Conservation (phyloP, 2,329 filamentous ascomycete species). For the Xylaria sp. region DNA sequence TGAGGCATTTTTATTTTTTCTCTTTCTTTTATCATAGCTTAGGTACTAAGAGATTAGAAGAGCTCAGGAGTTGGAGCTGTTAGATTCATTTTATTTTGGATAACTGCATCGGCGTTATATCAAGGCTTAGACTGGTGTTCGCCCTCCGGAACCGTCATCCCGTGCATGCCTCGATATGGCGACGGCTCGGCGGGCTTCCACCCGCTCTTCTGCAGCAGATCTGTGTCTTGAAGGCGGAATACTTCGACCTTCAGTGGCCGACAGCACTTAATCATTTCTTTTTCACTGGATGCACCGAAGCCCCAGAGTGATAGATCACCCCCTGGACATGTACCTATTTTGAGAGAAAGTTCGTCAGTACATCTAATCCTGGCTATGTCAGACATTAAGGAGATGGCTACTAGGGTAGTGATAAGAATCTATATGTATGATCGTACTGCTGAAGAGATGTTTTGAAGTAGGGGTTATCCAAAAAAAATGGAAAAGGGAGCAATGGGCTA, state of each 20-base stretch:
- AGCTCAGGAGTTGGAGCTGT: background rate
- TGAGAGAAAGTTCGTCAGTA: constrained; percentile 58
- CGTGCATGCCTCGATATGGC: constrained; percentile 74
- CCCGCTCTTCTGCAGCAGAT: constrained; percentile 61
- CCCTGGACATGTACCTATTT: constrained; percentile 75
- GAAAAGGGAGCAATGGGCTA: background rate
- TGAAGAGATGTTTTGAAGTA: background rate
- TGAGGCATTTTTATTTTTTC: background rate
- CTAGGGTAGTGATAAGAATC: background rate
- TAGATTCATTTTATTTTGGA: background rate
- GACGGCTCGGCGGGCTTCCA: constrained; percentile 73
- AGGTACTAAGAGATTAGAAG: background rate
- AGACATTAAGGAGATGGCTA: background rate
- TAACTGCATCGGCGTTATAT: background rate
- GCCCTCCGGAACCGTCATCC: constrained; percentile 59
- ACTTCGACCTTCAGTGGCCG: constrained; percentile 80
- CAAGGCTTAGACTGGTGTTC: constrained; percentile 37
- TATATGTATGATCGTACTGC: background rate
- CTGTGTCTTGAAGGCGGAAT: constrained; percentile 68
- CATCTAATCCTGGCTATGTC: constrained; percentile 3
- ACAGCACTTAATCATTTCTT: constrained; percentile 76
- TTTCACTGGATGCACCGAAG: constrained; percentile 74
- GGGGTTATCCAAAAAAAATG: too few relatives aligned
- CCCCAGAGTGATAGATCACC: constrained; percentile 86
- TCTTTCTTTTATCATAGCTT: background rate